Conservation (phyloP, 2,329 filamentous ascomycete genomes). For the Trichophyton equinum region DNA sequence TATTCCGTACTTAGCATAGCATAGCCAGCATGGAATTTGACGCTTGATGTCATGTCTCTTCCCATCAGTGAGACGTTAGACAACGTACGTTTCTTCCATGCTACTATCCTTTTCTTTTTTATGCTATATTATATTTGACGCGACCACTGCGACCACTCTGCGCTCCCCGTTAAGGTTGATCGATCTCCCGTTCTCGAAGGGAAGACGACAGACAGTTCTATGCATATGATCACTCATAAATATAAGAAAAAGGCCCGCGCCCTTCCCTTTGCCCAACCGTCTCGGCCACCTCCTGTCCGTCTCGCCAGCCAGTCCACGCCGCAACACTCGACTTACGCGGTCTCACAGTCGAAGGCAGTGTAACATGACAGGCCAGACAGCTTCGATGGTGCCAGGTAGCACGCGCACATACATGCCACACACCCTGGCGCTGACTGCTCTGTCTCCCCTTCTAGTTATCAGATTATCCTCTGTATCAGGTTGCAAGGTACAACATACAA, state of each 20-base stretch:
- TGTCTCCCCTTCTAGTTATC: not conserved
- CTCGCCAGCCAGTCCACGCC: not conserved
- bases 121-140: not conserved
- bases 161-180: not conserved
- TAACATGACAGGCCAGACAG: not conserved
- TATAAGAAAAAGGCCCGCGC: not conserved
- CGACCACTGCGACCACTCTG: not conserved
- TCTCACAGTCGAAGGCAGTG: not conserved
- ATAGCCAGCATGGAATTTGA: not conserved
- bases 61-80: not conserved
- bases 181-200: not conserved
- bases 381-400: not conserved
- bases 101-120: not conserved
- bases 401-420: not conserved
- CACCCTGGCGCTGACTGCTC: not conserved
- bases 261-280: not conserved
- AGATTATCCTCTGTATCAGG: not conserved
- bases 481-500: not conserved
- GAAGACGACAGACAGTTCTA: not conserved
- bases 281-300: not conserved
- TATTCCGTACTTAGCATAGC: not conserved
- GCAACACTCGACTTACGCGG: not conserved
- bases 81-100: not conserved
- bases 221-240: not conserved
- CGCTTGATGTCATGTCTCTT: not conserved